Base-by-base conservation (phyloP, 2,329 filamentous ascomycete species). In the Penicillium brasilianum region DNA sequence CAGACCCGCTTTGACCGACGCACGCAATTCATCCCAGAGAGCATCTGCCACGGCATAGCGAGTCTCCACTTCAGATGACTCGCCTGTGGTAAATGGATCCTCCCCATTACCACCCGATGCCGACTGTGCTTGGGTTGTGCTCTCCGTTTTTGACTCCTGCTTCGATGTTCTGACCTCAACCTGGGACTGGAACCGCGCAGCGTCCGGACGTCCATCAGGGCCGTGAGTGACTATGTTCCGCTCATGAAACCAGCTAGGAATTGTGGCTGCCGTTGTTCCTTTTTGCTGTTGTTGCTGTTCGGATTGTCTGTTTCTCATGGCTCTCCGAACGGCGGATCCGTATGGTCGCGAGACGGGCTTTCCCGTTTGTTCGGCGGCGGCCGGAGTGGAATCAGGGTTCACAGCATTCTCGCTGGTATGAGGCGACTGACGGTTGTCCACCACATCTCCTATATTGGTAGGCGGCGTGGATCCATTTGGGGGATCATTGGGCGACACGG, bases 1-100 rank as follows among this genome's bases (percentile, higher is more conserved):
- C 61, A 88, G 73, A 20, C 83, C 83, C 39, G 84, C 82, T 61
- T 79, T 81, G 49, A 85, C 76, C 16, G 80, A 81, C 16, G 83
- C 79, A 13, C 78, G 73, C 43, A 87, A 78, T 68, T 85, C 83
- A 55, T 78, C 73, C 79, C 79, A 82, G 22, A 81, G 62, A 30
- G 74, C 72, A 48, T 78, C 72, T 20, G 74, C 74, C 49, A 82
- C 66, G n/a, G 72, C 68, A 66, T 81, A 81, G 22, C 76, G 74
- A 49, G 71, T 62, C 10, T 71, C 66, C 7, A 63, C 48, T 20
- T 55, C 48, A 8, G 65, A 16, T 13, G 68, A 57, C n/a, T 61
- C 66, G 34, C 59, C 64, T 0, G 68, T 60, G 3, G 61, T 57
- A 30, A 66, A 60, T 2, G 71, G 68, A 13, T 72, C 69, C 18